Base-by-base conservation (phyloP, 176 grass and related monocot genomes). In the Avena atlantica region DNA sequence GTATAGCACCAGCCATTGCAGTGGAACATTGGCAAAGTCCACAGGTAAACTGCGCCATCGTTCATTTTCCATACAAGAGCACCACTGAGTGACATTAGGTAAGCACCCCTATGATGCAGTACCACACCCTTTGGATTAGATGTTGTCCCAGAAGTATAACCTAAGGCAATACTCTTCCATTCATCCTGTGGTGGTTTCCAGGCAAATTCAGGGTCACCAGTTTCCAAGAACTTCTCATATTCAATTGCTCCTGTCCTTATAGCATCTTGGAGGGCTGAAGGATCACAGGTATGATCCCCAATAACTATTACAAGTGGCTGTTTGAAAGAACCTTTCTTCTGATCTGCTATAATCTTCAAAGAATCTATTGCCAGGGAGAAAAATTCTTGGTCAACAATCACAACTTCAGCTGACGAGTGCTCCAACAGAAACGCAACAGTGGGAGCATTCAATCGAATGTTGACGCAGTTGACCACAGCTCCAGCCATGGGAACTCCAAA, bases 401-500 rank as follows among this genome's bases (percentile, higher is more conserved):
- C 78, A 71, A 94, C 93, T 79, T 92, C 85, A 51, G 92, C 93
- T 52, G 82, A 87, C 14, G 92, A 98, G 81, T 98, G 96, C 5
- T 92, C 90, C 42, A 98, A 84, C 23, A 98, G 74, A 81, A 98
- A 95, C 21, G 96, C 90, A 25, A 95, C 62, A 25, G 93, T 95
- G 8, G 93, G 23, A 89, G 93, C 89, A 88, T 95, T 95, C 72
- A 95, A 75, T 76, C 96, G 90, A 67, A 94, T 92, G 59, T 98
- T 98, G 37, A 98, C 56, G 15, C 88, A 91, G 66, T 95, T 95
- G 17, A 98, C 85, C 40, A 95, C 93, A 76, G 96, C 96, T 55
- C 96, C 96, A 68, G 91, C 86, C 96, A 98, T 98, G 19, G 96
- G 96, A 50, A 95, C 93, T 74, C 96, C 96, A 92, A 98, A 98